Base-by-base conservation (phyloP, 2,329 filamentous ascomycete genomes). In the Tricladium varicosporioides region DNA sequence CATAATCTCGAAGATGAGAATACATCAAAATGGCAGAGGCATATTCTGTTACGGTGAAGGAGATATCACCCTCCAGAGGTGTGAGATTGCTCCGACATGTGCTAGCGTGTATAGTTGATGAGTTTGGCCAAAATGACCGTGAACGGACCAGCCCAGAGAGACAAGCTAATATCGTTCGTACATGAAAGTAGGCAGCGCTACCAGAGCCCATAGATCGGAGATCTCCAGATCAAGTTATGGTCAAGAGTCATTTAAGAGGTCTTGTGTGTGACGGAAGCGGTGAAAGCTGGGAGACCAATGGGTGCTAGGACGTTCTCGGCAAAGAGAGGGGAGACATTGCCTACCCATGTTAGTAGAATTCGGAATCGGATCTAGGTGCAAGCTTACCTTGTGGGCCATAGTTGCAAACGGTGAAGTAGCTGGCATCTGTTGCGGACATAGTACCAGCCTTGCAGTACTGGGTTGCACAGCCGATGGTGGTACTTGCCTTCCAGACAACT, bases 361-460 rank as follows among this genome's bases (percentile, higher is more conserved):
- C 11, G n/a, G 48, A 16, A 49, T n/a, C 2, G 18, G 36, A 14
- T 11, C 31, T 11, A 33, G 22, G 1, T 43, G 27, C n/a, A 48
- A 27, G 73, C 84, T 73, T 84, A 89, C 90, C 91, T 61, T 84
- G 76, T 60, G 85, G 80, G 64, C 76, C 77, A 78, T 96, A 96
- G 82, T 96, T 93, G 86, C 91, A 96, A 68, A 95, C 91, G 84
- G 85, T 75, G 40, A 78, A 79, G 77, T 84, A 72, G 71, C 68
- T 27, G 43, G 54, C 47, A 43, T 56, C 32, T 7, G n/a, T 15
- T 9, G 51, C 2, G 13, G 27, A 11, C n/a, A 50, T 63, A 18
- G 76, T 80, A 56, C 80, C 80, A 36, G 74, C 67, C 11, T 72
- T 66, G 74, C 87, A 89, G 70, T 77, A 73, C 51, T 77, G 70